Conservation (phyloP, 768 basidiomycete species). For the Trametes gibbosa region DNA sequence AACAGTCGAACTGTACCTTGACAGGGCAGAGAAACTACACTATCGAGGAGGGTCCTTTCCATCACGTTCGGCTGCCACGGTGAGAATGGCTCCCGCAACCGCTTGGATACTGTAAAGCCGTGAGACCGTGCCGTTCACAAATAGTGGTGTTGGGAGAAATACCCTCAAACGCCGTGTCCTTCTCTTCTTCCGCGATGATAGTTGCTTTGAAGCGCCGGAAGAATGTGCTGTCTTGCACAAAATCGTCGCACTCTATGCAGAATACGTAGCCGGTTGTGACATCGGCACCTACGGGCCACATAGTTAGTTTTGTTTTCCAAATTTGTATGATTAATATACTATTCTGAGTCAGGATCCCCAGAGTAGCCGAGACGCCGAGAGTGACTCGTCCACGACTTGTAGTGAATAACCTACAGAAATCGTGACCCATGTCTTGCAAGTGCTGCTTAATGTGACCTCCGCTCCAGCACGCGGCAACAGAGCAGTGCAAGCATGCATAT, state of each 20-base stretch:
- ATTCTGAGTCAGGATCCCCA: background rate
- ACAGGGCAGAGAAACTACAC: slow-evolving; percentile 57
- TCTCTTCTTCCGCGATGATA: slow-evolving; percentile 57
- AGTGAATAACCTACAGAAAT: slow-evolving; percentile 53
- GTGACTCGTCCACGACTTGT: background rate
- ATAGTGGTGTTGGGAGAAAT: background rate
- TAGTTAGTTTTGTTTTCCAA: background rate
- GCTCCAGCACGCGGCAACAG: slow-evolving; percentile 68
- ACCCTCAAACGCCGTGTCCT: slow-evolving; percentile 61
- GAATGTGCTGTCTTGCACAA: slow-evolving; percentile 59
- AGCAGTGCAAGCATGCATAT: slow-evolving; percentile 71
- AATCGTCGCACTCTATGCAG: slow-evolving; percentile 72
- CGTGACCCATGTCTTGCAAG: slow-evolving; percentile 54
- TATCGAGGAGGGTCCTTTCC: slow-evolving; percentile 46
- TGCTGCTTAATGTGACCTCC: slow-evolving; percentile 57
- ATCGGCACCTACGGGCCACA: slow-evolving; percentile 57
- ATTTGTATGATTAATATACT: background rate
- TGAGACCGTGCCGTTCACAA: slow-evolving; percentile 13
- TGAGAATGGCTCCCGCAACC: slow-evolving; percentile 45
- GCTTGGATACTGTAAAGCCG: slow-evolving; percentile 34
- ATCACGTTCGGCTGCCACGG: slow-evolving; percentile 46
- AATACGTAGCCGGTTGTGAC: slow-evolving; percentile 70
- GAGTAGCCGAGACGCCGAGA: background rate
- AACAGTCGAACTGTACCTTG: slow-evolving; percentile 50
- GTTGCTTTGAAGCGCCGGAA: slow-evolving; percentile 45